Evolutionary conservation across 2,329 filamentous ascomycete genomes (phyloP), one percentile per base, ranked within the genome.

Genomic region (Pyrenochaeta sp.): DNA sequence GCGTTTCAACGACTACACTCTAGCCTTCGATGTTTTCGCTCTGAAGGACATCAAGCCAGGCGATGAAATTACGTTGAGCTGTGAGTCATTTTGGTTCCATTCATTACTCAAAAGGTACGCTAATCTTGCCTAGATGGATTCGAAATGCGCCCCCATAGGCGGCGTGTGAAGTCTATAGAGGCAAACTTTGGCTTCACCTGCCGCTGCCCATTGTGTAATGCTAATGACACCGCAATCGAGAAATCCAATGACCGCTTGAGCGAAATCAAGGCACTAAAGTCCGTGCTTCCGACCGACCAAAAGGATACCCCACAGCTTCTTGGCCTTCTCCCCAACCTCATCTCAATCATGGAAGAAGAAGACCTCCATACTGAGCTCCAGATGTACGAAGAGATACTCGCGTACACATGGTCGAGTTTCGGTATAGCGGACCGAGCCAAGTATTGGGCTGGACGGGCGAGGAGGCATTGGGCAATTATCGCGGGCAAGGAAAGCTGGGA

Each of bases 351-450:
- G 7, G 66, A 75, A 25, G 56, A 73, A 54, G 74, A 77, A 56
- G 65, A 59, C 0, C 51, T 77, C 0, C 46, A 68, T 15, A 54
- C 58, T 13, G 70, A 76, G 24, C 54, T 62, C 3, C 66, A 71
- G 0, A 58, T 58, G 59, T 75, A 69, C 34, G 72, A 74, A 52
- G 74, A 77, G 58, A 73, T 72, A 45, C 53, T 75, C 1, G 74
- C 72, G 13, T 75, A 75, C 49, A 67, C 72, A 22, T 77, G 66
- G 60, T 71, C 65, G 36, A 61, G 62, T 22, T 63, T 72, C 12
- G 71, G 69, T 1, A 59, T 66, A 24, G 68, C 71, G 40, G 62
- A 67, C 28, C 43, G 62, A 10, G 68, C 73, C 32, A 69, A 62
- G 54, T 60, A 72, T 36, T 76, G 71, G 69, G 74, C 67, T 8